Base-by-base conservation (phyloP, 306 rosid genomes). In the Sechiopsis laciniata region DNA sequence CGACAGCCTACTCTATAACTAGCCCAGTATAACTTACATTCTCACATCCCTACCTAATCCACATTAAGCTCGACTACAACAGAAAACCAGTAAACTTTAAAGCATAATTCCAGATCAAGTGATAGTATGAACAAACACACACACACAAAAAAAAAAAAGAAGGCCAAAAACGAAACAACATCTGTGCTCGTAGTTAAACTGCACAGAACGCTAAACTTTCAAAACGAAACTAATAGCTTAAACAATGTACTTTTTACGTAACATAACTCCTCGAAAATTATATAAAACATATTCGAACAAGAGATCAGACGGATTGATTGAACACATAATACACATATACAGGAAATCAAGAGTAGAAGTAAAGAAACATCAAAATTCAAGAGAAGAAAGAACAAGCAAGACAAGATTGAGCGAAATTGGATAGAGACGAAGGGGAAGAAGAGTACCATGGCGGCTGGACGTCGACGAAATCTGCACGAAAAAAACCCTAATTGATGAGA, bases 391-490 rank as follows among this genome's bases (percentile, higher is more conserved):
- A 58, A 21, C 32, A 12, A 10, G 10, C 15, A 0, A 10, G 35
- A 26, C 29, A 26, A 59, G 40, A 58, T 17, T 20, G 13, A 17
- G 10, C 61, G 20, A 9, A 56, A 10, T 56, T 21, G 32, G 4
- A 56, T 56, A 0, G 7, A n/a, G 69, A 64, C 5, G 12, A 17
- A 4, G 52, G 10, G 0, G 51, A 64, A 40, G 70, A 67, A 46
- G 42, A 11, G 12, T 67, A 67, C 72, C 72, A 67, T 67, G 55
- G 14, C 72, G 10, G 55, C 72, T 20, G n/a, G 35, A 42, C 72
- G 72, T 45, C 55, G 32, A 11, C 71, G 52, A 42, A 55, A 10
- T 35, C 72, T 12, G 26, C 29, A 26, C 72, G 4, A 16, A 6
- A 16, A 6, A 63, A 67, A 67, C 72, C 72, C 72, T 67, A 67